Conservation (phyloP, 73 alveolate genomes). For the Tetrahymena malaccensis region DNA sequence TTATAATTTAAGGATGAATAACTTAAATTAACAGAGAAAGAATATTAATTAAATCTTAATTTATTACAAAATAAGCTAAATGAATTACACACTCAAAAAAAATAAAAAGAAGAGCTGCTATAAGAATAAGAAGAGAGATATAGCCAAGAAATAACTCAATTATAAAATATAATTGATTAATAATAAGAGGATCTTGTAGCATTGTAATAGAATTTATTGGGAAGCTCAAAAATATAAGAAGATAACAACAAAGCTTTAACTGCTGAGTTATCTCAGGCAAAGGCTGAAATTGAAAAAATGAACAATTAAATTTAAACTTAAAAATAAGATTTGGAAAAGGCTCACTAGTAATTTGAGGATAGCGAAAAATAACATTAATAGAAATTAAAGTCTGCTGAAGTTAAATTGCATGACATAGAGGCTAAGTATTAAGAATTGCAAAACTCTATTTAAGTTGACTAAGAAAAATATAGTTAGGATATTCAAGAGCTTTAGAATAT, state of each 20-base stretch:
- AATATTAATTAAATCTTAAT: too few species aligned
- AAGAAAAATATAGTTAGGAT: neutral
- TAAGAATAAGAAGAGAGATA: neutral
- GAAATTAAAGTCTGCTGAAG: neutral
- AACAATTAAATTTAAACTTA: too few species aligned
- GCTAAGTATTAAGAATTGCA: neutral
- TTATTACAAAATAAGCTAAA: neutral
- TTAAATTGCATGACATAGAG: neutral
- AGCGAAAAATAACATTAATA: neutral
- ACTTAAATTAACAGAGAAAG: neutral
- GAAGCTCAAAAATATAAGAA: neutral
- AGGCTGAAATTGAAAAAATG: neutral
- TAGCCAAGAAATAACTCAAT: neutral
- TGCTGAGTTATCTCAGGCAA: neutral
- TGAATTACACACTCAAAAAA: neutral
- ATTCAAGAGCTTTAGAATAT: neutral
- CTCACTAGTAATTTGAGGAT: neutral
- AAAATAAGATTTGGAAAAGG: neutral
- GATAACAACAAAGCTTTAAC: neutral
- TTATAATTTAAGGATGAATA: neutral
- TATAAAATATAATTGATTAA: neutral
- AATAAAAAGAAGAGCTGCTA: neutral
- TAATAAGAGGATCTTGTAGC: neutral
- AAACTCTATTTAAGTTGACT: neutral
- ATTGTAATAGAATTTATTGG: neutral